Conservation (phyloP, 768 basidiomycete genomes). For the Boletus insuetus region DNA sequence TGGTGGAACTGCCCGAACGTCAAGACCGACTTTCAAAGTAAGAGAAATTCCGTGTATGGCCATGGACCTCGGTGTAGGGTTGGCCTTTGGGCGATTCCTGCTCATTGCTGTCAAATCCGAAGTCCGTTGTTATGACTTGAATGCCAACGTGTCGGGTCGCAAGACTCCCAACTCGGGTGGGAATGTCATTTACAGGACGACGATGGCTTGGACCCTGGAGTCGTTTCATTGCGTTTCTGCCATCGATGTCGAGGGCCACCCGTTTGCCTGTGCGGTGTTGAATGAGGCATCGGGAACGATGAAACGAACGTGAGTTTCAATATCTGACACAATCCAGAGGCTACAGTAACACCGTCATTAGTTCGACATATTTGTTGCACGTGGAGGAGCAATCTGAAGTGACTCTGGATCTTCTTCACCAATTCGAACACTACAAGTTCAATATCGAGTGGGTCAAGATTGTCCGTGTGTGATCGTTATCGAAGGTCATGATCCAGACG, state of each 20-base stretch:
- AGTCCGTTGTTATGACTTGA: conserved; percentile 17
- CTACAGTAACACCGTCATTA: background rate
- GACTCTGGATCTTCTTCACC: conserved; percentile 11
- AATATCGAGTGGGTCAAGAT: background rate
- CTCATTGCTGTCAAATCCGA: conserved; percentile 11
- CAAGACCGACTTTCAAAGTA: background rate
- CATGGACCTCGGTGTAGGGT: background rate
- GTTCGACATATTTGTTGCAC: conserved; percentile 8
- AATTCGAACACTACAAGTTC: conserved; percentile 8
- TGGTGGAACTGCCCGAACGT: background rate
- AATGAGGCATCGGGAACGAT: background rate
- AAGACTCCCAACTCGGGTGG: background rate
- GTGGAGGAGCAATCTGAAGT: background rate
- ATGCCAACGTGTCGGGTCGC: background rate
- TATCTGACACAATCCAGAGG: background rate
- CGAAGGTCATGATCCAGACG: too few relatives aligned
- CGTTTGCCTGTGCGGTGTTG: conserved; percentile 15
- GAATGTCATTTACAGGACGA: conserved; percentile 9
- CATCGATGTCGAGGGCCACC: conserved; percentile 11
- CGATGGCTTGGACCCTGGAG: background rate
- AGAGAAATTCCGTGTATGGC: conserved; percentile 9
- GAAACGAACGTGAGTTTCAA: conserved; percentile 1
- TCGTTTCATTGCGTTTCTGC: conserved; percentile 10
- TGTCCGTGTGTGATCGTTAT: too few relatives aligned
- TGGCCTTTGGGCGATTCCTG: conserved; percentile 17